Evolutionary conservation across 495 filamentous ascomycete species (phyloP).

Genomic region (Hyaloscypha variabilis): DNA sequence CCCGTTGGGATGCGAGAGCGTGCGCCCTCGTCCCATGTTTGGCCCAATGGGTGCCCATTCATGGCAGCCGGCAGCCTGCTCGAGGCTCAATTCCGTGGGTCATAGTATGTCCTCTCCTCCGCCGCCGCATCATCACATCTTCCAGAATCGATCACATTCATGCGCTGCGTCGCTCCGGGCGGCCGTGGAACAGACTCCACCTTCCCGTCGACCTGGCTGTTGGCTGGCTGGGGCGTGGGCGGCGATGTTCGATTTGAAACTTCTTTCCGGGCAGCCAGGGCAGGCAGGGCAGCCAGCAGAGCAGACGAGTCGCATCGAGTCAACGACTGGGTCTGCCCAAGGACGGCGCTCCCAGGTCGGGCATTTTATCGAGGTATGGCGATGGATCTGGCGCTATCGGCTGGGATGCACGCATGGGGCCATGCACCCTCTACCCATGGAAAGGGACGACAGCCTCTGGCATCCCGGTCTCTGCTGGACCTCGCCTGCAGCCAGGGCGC

Average conservation of each 20-base stretch:
- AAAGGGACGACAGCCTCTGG: not conserved
- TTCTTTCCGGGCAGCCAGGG: not conserved
- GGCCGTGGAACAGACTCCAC: too few relatives aligned
- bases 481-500: not conserved
- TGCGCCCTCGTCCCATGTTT: not conserved
- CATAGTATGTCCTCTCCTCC: too few relatives aligned
- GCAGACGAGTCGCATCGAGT: not conserved
- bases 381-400: not conserved
- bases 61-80: not conserved
- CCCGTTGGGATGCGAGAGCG: not conserved
- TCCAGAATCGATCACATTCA: not conserved
- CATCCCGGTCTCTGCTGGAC: not conserved
- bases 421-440: not conserved
- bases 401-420: not conserved
- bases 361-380: conserved; percentile 5
- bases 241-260: conserved; percentile 1
- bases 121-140: not conserved
- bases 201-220: not conserved
- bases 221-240: not conserved
- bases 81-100: not conserved
- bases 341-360: not conserved
- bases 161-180: not conserved
- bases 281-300: too few relatives aligned
- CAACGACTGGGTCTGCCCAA: not conserved
- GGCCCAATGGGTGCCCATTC: not conserved